These are phyloP conservation scores for Vanrija sp. DNA, from an alignment of 1,284 basidiomycete species.

Conservation along the genomic window DNA sequence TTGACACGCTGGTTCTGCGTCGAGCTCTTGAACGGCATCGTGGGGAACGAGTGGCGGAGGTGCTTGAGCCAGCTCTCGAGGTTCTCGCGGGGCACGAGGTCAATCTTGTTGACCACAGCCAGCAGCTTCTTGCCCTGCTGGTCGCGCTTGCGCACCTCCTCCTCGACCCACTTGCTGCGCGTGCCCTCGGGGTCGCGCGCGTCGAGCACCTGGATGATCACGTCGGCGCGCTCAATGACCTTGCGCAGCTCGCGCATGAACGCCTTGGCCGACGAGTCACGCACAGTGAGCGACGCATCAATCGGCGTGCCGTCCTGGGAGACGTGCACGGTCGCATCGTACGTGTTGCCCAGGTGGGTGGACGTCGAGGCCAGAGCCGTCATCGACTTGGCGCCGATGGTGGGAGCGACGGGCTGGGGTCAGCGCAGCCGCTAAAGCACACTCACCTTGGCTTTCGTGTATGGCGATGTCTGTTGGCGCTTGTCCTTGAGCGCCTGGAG, in stretches of 20 bases:
- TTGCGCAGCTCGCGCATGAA: conserved; percentile 72
- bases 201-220: conserved; percentile 74
- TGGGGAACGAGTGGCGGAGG: conserved; percentile 85
- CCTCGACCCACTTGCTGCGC: conserved; percentile 78
- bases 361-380: conserved; percentile 12
- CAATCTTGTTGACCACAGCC: conserved; percentile 89
- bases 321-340: conserved; percentile 49
- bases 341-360: conserved; percentile 14
- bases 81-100: conserved; percentile 83
- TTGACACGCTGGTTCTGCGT: conserved; percentile 74
- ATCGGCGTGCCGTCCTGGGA: conserved; percentile 22
- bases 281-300: conserved; percentile 58
- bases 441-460: conserved; percentile 55
- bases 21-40: conserved; percentile 88
- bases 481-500: conserved; percentile 53
- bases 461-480: conserved; percentile 28
- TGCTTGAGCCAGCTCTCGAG: conserved; percentile 87
- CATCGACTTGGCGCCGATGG: conserved; percentile 11
- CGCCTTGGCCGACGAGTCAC: conserved; percentile 59
- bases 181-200: conserved; percentile 90
- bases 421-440: background rate
- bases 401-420: conserved; percentile 5
- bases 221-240: conserved; percentile 89
- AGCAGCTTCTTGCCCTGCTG: conserved; percentile 81
- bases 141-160: conserved; percentile 79